Evolutionary conservation across 148 eudicot genomes (phyloP), one percentile per base, ranked within the genome.

Genomic region (Silene uniflora): DNA sequence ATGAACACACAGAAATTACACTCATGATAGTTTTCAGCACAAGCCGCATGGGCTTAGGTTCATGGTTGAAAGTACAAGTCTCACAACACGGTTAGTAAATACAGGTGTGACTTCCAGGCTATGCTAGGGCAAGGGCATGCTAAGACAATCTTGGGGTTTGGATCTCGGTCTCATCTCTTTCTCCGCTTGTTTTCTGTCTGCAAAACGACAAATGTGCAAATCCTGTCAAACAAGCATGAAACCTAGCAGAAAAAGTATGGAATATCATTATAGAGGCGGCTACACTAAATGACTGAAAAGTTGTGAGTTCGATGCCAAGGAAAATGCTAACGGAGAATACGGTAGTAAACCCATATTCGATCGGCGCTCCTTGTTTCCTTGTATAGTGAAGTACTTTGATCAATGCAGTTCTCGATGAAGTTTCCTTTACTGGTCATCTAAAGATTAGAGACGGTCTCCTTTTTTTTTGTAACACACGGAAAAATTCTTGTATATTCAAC

Each of bases 131-230:
- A 59, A 73, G 54, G 44, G 58, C 44, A 73, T 58, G 81, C 76
- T 60, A 46, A 32, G n/a, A 47, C 27, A 71, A 25, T 8, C 74
- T 68, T 27, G 65, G 3, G 29, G 63, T 65, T 74, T 63, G 46
- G 29, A 47, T n/a, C 21, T 67, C 67, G 21, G 22, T 72, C 73
- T 80, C 70, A 83, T 67, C 79, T 74, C 81, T 83, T 83, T 72
- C 86, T 81, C 23, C 86, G 78, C 78, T 83, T 83, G 54, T 77
- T 83, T 47, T 83, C 86, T 2, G 58, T 76, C 86, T 83, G 86
- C 68, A 46, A 71, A 22, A 72, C 19, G n/a, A 75, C 10, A 56
- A 22, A 54, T 62, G 52, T 0, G 16, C 7, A 39, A 54, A 61
- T 24, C 14, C n/a, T 11, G 59, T 69, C 16, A 62, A 35, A 35